A percentile compares a stretch with the other conserved stretches of the same genome.
Evolutionary conservation across 2,329 filamentous ascomycete species (phyloP).

Genomic region (Aspergillus luchuensis): DNA sequence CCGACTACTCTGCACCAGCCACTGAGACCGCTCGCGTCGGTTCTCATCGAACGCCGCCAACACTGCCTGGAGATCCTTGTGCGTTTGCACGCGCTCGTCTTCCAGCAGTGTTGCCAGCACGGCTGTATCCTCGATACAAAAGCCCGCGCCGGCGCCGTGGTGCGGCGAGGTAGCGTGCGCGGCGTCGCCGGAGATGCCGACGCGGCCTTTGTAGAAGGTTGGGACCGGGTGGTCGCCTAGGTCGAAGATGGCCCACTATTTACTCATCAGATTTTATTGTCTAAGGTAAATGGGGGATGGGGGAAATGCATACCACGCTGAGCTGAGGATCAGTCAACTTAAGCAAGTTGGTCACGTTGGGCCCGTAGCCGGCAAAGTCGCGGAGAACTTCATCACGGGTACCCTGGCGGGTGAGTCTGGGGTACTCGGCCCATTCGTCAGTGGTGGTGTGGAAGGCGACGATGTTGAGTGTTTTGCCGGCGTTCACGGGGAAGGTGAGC

Average conservation of each 20-base stretch:
- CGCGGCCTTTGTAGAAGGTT: slow-evolving; percentile 36
- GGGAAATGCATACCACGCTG: slow-evolving; percentile 22
- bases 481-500: slow-evolving; percentile 53
- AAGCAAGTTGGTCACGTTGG: slow-evolving; percentile 27
- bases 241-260: slow-evolving; percentile 48
- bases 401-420: slow-evolving; percentile 22
- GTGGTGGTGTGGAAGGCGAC: slow-evolving; percentile 42
- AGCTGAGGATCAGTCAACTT: slow-evolving; percentile 33
- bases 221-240: slow-evolving; percentile 41
- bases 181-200: slow-evolving; percentile 44
- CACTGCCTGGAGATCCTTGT: slow-evolving; percentile 30
- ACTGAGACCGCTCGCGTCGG: slow-evolving; percentile 33
- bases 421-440: slow-evolving; percentile 28
- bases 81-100: slow-evolving; percentile 24
- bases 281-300: neutral
- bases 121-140: slow-evolving; percentile 37
- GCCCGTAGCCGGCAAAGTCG: slow-evolving; percentile 26
- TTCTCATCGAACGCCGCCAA: slow-evolving; percentile 31
- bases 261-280: neutral
- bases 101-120: slow-evolving; percentile 31
- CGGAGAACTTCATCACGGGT: slow-evolving; percentile 26
- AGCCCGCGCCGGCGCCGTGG: slow-evolving; percentile 42
- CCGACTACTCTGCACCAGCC: slow-evolving; percentile 39
- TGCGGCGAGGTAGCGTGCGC: slow-evolving; percentile 48
- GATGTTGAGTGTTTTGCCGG: slow-evolving; percentile 52